Conservation (phyloP, 805 yeast species). For the Deakozyma indianensis region DNA sequence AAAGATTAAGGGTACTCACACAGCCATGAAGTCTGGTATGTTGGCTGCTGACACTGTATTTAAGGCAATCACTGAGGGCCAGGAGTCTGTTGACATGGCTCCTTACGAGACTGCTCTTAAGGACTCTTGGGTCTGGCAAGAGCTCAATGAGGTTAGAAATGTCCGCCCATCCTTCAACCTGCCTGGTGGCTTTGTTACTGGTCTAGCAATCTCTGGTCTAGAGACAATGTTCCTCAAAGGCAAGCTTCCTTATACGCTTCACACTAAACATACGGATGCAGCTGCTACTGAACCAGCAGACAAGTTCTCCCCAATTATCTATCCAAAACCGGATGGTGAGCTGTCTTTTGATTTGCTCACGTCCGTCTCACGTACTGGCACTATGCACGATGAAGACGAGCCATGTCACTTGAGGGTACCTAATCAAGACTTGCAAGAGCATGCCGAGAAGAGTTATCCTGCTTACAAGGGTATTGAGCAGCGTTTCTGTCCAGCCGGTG, state of each 20-base stretch:
- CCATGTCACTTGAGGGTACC: conserved; percentile 62
- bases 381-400: conserved; percentile 91
- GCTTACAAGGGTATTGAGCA: conserved; percentile 77
- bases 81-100: conserved; percentile 26
- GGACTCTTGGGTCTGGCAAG: conserved; percentile 76
- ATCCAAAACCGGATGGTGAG: conserved; percentile 93
- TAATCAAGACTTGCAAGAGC: conserved; percentile 31
- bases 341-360: conserved; percentile 85
- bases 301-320: conserved; percentile 55
- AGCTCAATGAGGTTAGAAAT: conserved; percentile 73
- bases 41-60: conserved; percentile 82
- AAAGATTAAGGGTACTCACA: conserved; percentile 93
- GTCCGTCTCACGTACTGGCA: conserved; percentile 93
- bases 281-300: conserved; percentile 54
- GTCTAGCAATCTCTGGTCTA: conserved; percentile 71
- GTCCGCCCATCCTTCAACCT: conserved; percentile 81
- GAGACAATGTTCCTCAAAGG: conserved; percentile 72
- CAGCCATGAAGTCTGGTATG: conserved; percentile 93
- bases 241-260: conserved; percentile 75
- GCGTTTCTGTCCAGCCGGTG: conserved; percentile 97
- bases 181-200: conserved; percentile 66
- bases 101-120: conserved; percentile 52
- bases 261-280: conserved; percentile 57
- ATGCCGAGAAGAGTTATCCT: conserved; percentile 57
- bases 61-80: conserved; percentile 27